Evolutionary conservation across 345 rosid genomes (phyloP).

Genomic region (Citrus sp.): DNA sequence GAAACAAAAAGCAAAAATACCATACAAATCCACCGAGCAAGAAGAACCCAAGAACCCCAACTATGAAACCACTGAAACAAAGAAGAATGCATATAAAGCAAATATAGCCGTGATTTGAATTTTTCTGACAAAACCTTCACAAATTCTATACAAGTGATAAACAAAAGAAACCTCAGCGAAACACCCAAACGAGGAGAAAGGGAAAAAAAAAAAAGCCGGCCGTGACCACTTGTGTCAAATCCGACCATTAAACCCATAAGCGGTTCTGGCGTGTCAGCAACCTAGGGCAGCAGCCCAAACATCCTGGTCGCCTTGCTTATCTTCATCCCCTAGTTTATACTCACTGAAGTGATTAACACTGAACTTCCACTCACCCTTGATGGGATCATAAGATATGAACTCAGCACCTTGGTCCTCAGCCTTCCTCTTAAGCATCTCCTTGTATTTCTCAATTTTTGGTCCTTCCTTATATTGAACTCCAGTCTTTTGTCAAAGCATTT

Average conservation of each 20-base stretch:
- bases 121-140: background rate
- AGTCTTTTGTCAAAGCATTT: slow-evolving; percentile 81
- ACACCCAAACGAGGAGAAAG: too few species aligned
- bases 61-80: background rate
- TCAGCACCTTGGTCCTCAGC: slow-evolving; percentile 86
- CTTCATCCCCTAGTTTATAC: slow-evolving; percentile 57
- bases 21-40: background rate
- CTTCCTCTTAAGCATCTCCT: slow-evolving; percentile 85
- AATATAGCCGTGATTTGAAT: background rate
- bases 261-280: slow-evolving; percentile 18
- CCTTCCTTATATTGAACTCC: slow-evolving; percentile 74
- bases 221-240: too few species aligned
- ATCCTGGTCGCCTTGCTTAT: slow-evolving; percentile 16
- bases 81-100: background rate
- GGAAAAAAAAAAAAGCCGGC: too few species aligned
- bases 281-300: slow-evolving; percentile 1
- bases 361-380: slow-evolving; percentile 89
- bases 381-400: slow-evolving; percentile 75
- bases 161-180: background rate
- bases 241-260: background rate
- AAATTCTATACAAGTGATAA: slow-evolving; percentile 14
- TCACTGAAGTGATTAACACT: slow-evolving; percentile 79
- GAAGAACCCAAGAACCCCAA: background rate
- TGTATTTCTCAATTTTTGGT: slow-evolving; percentile 58
- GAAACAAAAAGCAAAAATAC: background rate